Evolutionary conservation across 805 yeast genomes (phyloP).

Genomic region (Candida michaelii): DNA sequence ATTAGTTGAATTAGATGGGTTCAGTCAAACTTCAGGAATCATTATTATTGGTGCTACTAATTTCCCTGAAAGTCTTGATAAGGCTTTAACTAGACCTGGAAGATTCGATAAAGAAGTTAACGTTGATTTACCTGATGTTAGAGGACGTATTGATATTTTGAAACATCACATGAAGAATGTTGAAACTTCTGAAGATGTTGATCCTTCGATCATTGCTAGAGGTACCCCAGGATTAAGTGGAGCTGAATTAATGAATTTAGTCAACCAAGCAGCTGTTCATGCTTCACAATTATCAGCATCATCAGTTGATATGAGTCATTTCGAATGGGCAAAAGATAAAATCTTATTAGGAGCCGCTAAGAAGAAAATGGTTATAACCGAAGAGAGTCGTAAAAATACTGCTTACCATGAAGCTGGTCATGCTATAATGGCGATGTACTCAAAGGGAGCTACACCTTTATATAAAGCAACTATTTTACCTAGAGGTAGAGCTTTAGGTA

Average conservation of each 20-base stretch:
- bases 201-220: slow-evolving; percentile 86
- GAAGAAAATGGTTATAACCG: slow-evolving; percentile 96
- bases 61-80: slow-evolving; percentile 95
- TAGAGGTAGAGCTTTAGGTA: slow-evolving; percentile 94
- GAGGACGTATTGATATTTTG: slow-evolving; percentile 93
- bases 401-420: slow-evolving; percentile 99
- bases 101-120: slow-evolving; percentile 94
- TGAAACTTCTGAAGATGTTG: slow-evolving; percentile 81
- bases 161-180: slow-evolving; percentile 90
- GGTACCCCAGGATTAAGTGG: slow-evolving; percentile 99
- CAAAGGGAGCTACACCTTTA: slow-evolving; percentile 90
- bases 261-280: slow-evolving; percentile 96
- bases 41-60: slow-evolving; percentile 98
- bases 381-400: slow-evolving; percentile 88
- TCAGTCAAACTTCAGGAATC: slow-evolving; percentile 87
- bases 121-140: slow-evolving; percentile 95
- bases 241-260: slow-evolving; percentile 93
- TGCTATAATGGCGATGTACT: slow-evolving; percentile 95
- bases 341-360: slow-evolving; percentile 98
- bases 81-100: slow-evolving; percentile 97
- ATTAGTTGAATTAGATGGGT: slow-evolving; percentile 94
- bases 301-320: slow-evolving; percentile 84
- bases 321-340: slow-evolving; percentile 99
- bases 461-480: slow-evolving; percentile 97
- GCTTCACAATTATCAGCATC: slow-evolving; percentile 93